Evolutionary conservation across 2,329 filamentous ascomycete species (phyloP).

Genomic region (Elsinoe arachidis): DNA sequence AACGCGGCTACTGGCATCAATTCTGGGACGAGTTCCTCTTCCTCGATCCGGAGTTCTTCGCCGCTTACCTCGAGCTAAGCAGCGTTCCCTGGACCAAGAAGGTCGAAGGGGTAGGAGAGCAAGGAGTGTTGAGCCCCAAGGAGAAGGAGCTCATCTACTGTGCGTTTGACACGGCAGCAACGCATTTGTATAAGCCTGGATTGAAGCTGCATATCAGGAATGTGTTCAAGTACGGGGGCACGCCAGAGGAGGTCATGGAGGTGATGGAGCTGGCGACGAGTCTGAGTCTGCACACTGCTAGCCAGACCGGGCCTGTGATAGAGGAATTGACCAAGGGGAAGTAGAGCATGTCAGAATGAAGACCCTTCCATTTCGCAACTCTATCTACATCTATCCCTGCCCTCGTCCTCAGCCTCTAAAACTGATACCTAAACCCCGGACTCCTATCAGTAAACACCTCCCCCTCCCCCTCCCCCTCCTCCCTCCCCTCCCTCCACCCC

Average conservation of each 20-base stretch:
- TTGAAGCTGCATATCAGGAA: slow-evolving; percentile 43
- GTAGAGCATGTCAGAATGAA: neutral
- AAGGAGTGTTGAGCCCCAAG: slow-evolving; percentile 36
- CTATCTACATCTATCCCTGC: neutral
- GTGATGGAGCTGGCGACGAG: slow-evolving; percentile 38
- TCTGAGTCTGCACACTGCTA: slow-evolving; percentile 22
- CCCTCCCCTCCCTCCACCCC: slow-evolving; percentile 18
- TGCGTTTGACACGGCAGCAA: slow-evolving; percentile 40
- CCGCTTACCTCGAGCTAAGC: slow-evolving; percentile 40
- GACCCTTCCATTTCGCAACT: neutral
- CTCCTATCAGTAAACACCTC: slow-evolving; percentile 25
- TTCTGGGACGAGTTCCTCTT: slow-evolving; percentile 39
- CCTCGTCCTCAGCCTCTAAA: neutral
- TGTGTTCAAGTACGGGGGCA: slow-evolving; percentile 38
- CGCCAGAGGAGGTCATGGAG: slow-evolving; percentile 41
- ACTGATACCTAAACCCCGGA: slow-evolving; percentile 25
- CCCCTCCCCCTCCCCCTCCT: slow-evolving; percentile 16
- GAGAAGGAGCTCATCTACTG: slow-evolving; percentile 43
- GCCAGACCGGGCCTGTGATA: neutral
- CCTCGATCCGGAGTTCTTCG: slow-evolving; percentile 41
- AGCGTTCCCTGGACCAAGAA: slow-evolving; percentile 34
- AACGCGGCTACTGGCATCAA: slow-evolving; percentile 40
- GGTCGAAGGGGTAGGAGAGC: slow-evolving; percentile 17
- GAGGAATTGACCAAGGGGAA: neutral
- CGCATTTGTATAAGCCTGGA: slow-evolving; percentile 40